Evolutionary conservation across 257 asterid genomes (phyloP).

Genomic region (Petunia axillaris): DNA sequence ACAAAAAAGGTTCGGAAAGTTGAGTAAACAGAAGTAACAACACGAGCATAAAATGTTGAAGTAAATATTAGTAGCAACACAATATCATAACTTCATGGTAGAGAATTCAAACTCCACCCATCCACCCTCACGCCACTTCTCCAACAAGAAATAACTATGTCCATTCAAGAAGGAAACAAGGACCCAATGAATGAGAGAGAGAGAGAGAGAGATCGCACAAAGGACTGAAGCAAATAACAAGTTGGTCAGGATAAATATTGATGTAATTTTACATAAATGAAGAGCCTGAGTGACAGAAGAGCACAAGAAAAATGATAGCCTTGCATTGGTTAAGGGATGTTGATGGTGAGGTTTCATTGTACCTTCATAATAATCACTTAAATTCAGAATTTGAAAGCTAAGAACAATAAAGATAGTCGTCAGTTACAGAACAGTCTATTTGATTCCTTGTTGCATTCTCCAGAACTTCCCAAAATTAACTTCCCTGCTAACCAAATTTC

Average conservation of each 20-base stretch:
- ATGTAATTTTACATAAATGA: neutral
- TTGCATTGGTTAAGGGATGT: neutral
- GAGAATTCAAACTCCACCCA: neutral
- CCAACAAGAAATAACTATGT: neutral
- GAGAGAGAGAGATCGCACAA: neutral
- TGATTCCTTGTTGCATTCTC: constrained; percentile 1
- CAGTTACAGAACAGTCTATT: neutral
- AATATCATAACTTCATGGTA: constrained; percentile 2
- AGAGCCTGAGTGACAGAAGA: neutral
- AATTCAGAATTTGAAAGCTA: neutral
- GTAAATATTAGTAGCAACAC: neutral
- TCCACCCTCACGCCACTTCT: neutral
- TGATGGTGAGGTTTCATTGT: neutral
- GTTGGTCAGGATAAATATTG: neutral
- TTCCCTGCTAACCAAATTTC: neutral
- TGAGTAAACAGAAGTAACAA: neutral
- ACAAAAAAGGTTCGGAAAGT: neutral
- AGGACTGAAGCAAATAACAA: constrained; percentile 7
- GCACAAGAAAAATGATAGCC: neutral
- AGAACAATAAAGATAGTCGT: neutral
- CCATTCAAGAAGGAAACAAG: neutral
- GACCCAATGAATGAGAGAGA: neutral
- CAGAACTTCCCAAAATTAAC: neutral
- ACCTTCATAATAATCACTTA: neutral
- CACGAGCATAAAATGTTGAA: neutral